A percentile compares a stretch with the other conserved stretches of the same genome.
Evolutionary conservation across 169 alveolate genomes (phyloP).

Genomic region (Babesia divergens): DNA sequence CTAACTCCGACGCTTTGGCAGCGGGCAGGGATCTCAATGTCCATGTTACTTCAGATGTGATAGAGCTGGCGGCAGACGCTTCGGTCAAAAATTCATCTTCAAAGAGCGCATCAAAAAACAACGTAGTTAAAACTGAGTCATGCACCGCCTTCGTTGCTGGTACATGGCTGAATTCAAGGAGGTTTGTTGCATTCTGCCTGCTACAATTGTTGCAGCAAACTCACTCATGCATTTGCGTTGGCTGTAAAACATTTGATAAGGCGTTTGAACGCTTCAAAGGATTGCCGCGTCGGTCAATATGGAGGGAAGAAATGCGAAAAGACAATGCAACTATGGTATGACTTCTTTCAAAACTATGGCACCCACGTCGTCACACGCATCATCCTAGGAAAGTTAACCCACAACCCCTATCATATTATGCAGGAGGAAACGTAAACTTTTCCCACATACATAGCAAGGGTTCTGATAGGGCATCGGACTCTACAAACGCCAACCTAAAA

Average conservation of each 20-base stretch:
- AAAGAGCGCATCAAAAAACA: neutral
- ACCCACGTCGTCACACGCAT: constrained; percentile 45
- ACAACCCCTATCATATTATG: no score
- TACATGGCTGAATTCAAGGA: neutral
- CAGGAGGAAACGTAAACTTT: constrained; percentile 42
- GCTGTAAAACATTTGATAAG: neutral
- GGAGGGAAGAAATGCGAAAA: neutral
- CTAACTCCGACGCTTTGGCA: neutral
- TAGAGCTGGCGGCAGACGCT: neutral
- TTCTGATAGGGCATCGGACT: neutral
- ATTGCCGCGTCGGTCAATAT: constrained; percentile 7
- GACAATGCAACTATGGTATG: neutral
- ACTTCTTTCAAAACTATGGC: constrained; percentile 32
- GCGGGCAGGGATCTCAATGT: neutral
- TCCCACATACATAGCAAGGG: neutral
- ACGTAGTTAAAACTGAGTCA: neutral
- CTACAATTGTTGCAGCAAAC: neutral
- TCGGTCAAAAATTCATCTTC: neutral
- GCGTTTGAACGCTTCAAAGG: neutral
- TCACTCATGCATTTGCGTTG: neutral
- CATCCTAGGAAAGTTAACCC: constrained; percentile 16
- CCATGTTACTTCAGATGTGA: neutral
- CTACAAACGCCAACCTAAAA: neutral
- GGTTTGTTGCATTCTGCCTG: neutral
- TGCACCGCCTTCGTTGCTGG: constrained; percentile 41